These are phyloP conservation scores for Diatrype stigma DNA, from an alignment of 2,329 filamentous ascomycete species.

Conservation along the genomic window DNA sequence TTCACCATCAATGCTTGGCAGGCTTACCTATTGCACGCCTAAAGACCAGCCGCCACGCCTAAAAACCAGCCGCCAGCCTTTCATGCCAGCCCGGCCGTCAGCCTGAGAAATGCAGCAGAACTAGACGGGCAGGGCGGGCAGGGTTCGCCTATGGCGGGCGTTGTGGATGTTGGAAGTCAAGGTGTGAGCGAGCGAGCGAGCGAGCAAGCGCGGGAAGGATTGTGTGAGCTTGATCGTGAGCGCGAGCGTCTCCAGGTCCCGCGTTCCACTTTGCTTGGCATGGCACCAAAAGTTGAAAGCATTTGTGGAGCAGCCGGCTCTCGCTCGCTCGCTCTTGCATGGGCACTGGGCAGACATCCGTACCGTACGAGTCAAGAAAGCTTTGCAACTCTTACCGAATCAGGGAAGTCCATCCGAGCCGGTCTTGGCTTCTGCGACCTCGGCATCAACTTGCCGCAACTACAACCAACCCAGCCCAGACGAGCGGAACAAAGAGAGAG, in stretches of 20 bases:
- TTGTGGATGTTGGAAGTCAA: no score
- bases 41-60: no score
- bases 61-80: background rate
- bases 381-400: background rate
- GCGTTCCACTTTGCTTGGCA: no score
- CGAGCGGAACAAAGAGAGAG: background rate
- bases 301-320: no score
- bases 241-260: no score
- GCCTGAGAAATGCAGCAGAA: background rate
- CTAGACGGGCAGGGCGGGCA: background rate
- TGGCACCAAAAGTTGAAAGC: no score
- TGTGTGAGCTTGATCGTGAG: background rate
- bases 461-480: background rate
- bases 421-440: background rate
- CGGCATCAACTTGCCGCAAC: background rate
- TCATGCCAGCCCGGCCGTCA: background rate
- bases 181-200: no score
- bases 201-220: background rate
- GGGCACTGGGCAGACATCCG: no score
- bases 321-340: no score
- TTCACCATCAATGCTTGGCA: no score
- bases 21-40: no score
- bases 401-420: background rate
- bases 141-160: background rate
- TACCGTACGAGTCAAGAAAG: background rate